Evolutionary conservation across 345 rosid species (phyloP).

Genomic region (Diplotaxis tenuifolia): DNA sequence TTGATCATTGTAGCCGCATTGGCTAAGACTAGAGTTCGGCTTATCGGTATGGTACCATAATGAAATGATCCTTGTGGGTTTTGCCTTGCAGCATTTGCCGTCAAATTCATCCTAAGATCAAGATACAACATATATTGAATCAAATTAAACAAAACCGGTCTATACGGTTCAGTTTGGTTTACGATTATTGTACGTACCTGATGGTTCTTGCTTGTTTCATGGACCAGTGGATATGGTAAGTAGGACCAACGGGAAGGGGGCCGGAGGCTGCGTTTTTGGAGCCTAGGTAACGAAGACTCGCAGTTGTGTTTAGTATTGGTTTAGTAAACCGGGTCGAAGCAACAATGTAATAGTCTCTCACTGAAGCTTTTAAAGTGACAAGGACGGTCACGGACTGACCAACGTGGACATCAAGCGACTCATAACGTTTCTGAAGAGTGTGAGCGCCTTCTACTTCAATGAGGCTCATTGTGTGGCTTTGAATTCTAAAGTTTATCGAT

Average conservation of each 20-base stretch:
- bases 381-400: slow-evolving; percentile 71
- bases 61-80: slow-evolving; percentile 96
- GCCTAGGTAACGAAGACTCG: slow-evolving; percentile 67
- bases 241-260: slow-evolving; percentile 66
- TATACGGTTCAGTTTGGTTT: not conserved
- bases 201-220: slow-evolving; percentile 88
- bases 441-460: slow-evolving; percentile 94
- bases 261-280: slow-evolving; percentile 47
- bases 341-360: slow-evolving; percentile 62
- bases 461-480: slow-evolving; percentile 63
- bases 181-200: slow-evolving; percentile 44
- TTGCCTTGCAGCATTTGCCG: slow-evolving; percentile 93
- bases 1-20: slow-evolving; percentile 45
- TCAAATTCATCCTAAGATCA: slow-evolving; percentile 60
- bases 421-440: slow-evolving; percentile 60
- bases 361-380: slow-evolving; percentile 44
- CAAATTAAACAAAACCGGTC: not conserved
- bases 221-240: slow-evolving; percentile 73
- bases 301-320: slow-evolving; percentile 50
- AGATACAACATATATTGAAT: not conserved
- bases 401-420: slow-evolving; percentile 69
- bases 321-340: slow-evolving; percentile 79
- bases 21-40: slow-evolving; percentile 47
- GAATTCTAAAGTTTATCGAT: slow-evolving; percentile 81
- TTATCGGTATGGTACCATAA: slow-evolving; percentile 53